phyloP scores from a whole-genome alignment of 2,329 filamentous ascomycete genomes.

The Diaporthe humulicola region DNA sequence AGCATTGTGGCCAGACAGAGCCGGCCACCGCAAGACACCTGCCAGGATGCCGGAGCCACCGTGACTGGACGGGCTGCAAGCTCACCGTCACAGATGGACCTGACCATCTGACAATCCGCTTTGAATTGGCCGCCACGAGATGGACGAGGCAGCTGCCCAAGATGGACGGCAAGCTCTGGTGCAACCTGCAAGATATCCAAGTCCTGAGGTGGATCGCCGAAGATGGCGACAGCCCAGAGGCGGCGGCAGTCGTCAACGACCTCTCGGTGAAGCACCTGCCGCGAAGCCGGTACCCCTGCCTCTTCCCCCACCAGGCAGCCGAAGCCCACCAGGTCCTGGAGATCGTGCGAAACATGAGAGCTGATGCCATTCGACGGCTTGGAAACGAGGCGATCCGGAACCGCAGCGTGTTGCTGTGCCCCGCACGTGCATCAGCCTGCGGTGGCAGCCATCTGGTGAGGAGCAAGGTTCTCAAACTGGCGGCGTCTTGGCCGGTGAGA shows the following conservation, averaged over 20 bases:
- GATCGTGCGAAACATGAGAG: background rate
- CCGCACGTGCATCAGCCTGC: background rate
- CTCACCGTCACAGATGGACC: background rate
- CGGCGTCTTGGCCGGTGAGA: background rate
- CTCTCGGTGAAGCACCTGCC: background rate
- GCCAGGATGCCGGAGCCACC: background rate
- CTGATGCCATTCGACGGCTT: background rate
- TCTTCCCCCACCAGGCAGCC: background rate
- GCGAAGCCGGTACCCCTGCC: background rate
- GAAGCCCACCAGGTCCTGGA: background rate
- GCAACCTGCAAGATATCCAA: slow-evolving; percentile 11
- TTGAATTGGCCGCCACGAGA: background rate
- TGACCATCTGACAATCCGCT: background rate
- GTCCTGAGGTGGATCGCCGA: background rate
- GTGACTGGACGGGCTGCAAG: slow-evolving; percentile 2
- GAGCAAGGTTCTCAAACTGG: background rate
- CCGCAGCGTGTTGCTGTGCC: background rate
- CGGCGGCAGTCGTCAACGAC: background rate
- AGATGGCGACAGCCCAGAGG: background rate
- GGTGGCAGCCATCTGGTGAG: background rate
- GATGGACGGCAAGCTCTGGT: background rate
- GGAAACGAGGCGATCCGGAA: background rate
- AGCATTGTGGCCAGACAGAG: background rate
- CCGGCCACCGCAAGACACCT: background rate
- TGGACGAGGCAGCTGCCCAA: background rate